phyloP scores from a whole-genome alignment of 768 basidiomycete genomes.

The Naganishia onofrii region DNA sequence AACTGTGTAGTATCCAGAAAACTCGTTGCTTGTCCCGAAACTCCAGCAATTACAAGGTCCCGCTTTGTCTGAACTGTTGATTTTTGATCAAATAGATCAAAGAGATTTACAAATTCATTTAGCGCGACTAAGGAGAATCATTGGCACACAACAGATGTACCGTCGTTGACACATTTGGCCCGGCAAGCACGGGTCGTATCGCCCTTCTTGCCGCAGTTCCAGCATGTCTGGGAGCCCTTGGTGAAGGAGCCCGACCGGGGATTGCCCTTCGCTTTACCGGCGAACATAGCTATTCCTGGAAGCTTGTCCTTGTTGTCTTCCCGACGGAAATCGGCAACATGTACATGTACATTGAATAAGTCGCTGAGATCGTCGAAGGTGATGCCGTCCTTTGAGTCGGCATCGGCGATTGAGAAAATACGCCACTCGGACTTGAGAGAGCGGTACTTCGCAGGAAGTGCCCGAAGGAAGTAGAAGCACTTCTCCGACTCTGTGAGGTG shows the following conservation, averaged over 20 bases:
- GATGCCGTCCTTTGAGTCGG: not conserved
- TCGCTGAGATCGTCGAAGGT: not conserved
- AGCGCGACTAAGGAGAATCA: too few relatives aligned
- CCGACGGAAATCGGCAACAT: not conserved
- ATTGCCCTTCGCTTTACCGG: not conserved
- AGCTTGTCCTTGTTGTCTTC: not conserved
- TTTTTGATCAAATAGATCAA: too few relatives aligned
- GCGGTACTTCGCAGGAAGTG: not conserved
- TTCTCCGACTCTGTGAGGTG: not conserved
- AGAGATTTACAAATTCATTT: too few relatives aligned
- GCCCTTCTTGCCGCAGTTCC: conserved; percentile 15
- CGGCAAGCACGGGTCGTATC: not conserved
- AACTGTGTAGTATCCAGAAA: too few relatives aligned
- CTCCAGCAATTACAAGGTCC: too few relatives aligned
- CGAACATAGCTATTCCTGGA: not conserved
- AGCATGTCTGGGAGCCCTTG: not conserved
- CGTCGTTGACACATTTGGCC: not conserved
- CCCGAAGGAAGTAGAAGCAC: not conserved
- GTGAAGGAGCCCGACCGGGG: not conserved
- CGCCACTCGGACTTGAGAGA: not conserved
- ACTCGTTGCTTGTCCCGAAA: too few relatives aligned
- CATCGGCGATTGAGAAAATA: not conserved
- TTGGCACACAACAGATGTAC: too few relatives aligned
- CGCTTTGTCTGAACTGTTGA: too few relatives aligned
- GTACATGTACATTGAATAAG: conserved; percentile 5